These are phyloP conservation scores for Sextonia rubra DNA, from an alignment of 164 flowering plant species.

Conservation along the genomic window DNA sequence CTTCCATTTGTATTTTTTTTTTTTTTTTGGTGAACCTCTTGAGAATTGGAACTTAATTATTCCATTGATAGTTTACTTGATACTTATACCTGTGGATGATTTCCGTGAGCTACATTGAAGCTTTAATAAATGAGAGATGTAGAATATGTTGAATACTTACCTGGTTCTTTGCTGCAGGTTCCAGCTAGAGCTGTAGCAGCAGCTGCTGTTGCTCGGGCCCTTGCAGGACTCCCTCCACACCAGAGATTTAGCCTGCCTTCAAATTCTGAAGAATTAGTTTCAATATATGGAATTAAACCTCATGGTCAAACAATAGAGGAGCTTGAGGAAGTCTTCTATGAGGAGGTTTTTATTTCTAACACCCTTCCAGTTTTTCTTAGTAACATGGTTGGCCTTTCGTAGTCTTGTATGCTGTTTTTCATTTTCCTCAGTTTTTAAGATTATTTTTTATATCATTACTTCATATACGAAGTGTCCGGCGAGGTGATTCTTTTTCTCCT, in stretches of 20 bases:
- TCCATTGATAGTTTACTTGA: neutral
- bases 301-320: slow-evolving; percentile 58
- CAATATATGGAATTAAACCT: slow-evolving; percentile 76
- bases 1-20: neutral
- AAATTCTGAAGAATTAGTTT: slow-evolving; percentile 72
- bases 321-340: slow-evolving; percentile 83
- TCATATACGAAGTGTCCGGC: no score
- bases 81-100: neutral
- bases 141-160: no score
- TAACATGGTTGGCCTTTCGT: neutral
- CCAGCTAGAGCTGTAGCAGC: slow-evolving; percentile 96
- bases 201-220: slow-evolving; percentile 91
- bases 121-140: neutral
- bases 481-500: no score
- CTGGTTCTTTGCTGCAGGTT: slow-evolving; percentile 43
- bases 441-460: no score
- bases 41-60: neutral
- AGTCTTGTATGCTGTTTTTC: no score
- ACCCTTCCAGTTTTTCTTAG: neutral
- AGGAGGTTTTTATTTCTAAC: slow-evolving; percentile 51
- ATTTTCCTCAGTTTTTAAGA: no score
- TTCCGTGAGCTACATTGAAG: neutral
- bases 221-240: slow-evolving; percentile 86
- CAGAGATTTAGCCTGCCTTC: slow-evolving; percentile 65
- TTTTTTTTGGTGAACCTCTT: neutral